A percentile compares a stretch with the other conserved stretches of the same genome.
Evolutionary conservation across 2,329 filamentous ascomycete species (phyloP).

Genomic region (Calonectria hongkongensis): DNA sequence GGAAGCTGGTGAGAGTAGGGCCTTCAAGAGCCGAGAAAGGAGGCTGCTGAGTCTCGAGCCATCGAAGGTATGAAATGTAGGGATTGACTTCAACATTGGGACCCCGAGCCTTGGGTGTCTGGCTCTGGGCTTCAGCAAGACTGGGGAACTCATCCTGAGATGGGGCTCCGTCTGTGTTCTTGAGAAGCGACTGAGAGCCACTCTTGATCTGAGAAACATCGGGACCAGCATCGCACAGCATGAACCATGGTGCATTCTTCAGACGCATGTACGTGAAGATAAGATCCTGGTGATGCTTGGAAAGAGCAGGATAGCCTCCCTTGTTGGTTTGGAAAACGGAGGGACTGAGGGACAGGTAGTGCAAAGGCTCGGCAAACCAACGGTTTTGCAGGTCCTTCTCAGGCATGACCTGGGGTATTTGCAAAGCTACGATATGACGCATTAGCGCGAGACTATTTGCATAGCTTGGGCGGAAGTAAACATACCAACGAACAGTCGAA

Average conservation of each 20-base stretch:
- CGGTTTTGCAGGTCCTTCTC: conserved; percentile 77
- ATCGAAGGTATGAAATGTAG: conserved; percentile 87
- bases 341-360: conserved; percentile 74
- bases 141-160: conserved; percentile 79
- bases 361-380: conserved; percentile 82
- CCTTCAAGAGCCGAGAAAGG: conserved; percentile 72
- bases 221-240: conserved; percentile 78
- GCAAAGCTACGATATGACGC: conserved; percentile 65
- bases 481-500: conserved; percentile 89
- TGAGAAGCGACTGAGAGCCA: conserved; percentile 44
- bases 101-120: conserved; percentile 41
- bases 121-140: conserved; percentile 78
- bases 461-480: conserved; percentile 19
- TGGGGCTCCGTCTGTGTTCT: conserved; percentile 57
- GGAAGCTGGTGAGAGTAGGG: conserved; percentile 75
- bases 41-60: conserved; percentile 89
- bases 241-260: conserved; percentile 77
- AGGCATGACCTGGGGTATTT: conserved; percentile 75
- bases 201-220: conserved; percentile 59
- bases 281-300: conserved; percentile 76
- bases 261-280: conserved; percentile 79
- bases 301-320: conserved; percentile 76
- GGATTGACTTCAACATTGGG: conserved; percentile 59
- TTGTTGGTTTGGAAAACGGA: conserved; percentile 77
- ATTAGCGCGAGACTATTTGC: not conserved